Evolutionary conservation across 2,329 filamentous ascomycete species (phyloP).

Genomic region (Lachnellula subtilissima): DNA sequence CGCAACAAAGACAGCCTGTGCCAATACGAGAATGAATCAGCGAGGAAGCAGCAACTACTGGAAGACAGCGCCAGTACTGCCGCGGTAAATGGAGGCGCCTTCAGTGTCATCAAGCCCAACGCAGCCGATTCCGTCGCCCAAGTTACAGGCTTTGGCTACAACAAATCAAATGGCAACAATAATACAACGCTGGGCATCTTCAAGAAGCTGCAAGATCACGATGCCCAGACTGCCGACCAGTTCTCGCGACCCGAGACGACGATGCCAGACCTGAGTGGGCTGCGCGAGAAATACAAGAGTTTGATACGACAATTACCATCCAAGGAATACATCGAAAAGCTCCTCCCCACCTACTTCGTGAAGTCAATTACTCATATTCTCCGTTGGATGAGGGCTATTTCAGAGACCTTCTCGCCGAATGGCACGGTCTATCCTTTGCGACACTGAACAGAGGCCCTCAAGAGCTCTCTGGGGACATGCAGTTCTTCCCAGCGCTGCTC

Average conservation of each 20-base stretch:
- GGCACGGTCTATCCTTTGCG: constrained; percentile 50
- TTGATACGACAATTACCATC: constrained; percentile 54
- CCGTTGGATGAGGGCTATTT: constrained; percentile 51
- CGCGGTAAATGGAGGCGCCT: constrained; percentile 14
- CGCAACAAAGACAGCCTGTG: constrained; percentile 53
- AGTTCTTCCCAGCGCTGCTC: constrained; percentile 54
- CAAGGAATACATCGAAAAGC: constrained; percentile 48
- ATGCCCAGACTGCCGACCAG: constrained; percentile 27
- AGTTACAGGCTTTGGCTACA: constrained; percentile 45
- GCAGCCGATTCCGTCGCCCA: constrained; percentile 26
- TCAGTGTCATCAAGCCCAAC: constrained; percentile 16
- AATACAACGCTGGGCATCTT: constrained; percentile 52
- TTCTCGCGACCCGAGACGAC: constrained; percentile 17
- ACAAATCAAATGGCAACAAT: constrained; percentile 42
- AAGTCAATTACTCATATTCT: constrained; percentile 57
- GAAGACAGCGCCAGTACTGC: constrained; percentile 21
- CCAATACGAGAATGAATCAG: constrained; percentile 46
- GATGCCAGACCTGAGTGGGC: constrained; percentile 36
- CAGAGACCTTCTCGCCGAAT: constrained; percentile 45
- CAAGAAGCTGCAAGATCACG: constrained; percentile 47
- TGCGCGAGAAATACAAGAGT: constrained; percentile 54
- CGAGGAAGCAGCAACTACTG: constrained; percentile 27
- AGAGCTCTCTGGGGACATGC: constrained; percentile 46
- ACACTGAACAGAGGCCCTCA: constrained; percentile 46
- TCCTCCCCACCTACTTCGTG: constrained; percentile 51